phyloP scores from a whole-genome alignment of 2,329 filamentous ascomycete genomes.

The Pyrenochaeta sp. region DNA sequence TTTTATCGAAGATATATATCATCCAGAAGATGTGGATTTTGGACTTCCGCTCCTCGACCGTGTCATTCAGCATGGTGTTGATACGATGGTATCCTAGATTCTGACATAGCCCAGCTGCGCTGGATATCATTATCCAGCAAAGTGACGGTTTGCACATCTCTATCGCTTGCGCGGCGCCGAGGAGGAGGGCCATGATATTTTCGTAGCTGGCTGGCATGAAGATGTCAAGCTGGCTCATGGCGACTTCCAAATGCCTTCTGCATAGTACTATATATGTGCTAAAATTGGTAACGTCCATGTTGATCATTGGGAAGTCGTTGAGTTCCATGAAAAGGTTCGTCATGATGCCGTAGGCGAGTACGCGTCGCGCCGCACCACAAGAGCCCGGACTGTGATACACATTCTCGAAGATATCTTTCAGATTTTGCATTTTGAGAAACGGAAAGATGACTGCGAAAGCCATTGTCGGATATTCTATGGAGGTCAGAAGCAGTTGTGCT shows the following conservation, averaged over 20 bases:
- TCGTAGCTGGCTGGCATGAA: conserved; percentile 46
- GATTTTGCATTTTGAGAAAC: conserved; percentile 38
- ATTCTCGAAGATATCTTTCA: conserved; percentile 36
- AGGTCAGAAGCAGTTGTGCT: conserved; percentile 4
- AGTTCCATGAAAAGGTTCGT: conserved; percentile 43
- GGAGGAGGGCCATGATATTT: conserved; percentile 46
- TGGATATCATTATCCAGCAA: conserved; percentile 43
- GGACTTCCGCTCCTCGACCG: conserved; percentile 31
- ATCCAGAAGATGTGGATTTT: conserved; percentile 50
- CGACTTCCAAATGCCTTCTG: conserved; percentile 55
- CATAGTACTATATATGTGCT: conserved; percentile 29
- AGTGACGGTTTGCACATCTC: conserved; percentile 49
- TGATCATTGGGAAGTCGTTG: conserved; percentile 20
- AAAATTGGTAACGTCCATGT: conserved; percentile 19
- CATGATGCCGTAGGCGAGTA: conserved; percentile 42
- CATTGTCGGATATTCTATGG: conserved; percentile 41
- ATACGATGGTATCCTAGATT: conserved; percentile 48
- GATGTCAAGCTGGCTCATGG: conserved; percentile 43
- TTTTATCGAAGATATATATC: conserved; percentile 52
- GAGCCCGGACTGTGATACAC: conserved; percentile 30
- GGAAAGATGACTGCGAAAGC: conserved; percentile 43
- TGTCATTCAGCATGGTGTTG: conserved; percentile 46
- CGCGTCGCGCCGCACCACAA: conserved; percentile 30
- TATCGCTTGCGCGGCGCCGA: conserved; percentile 43
- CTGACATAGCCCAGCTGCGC: conserved; percentile 43